Conservation (phyloP, 106 monocot genomes). For the Phalaenopsis equestris region DNA sequence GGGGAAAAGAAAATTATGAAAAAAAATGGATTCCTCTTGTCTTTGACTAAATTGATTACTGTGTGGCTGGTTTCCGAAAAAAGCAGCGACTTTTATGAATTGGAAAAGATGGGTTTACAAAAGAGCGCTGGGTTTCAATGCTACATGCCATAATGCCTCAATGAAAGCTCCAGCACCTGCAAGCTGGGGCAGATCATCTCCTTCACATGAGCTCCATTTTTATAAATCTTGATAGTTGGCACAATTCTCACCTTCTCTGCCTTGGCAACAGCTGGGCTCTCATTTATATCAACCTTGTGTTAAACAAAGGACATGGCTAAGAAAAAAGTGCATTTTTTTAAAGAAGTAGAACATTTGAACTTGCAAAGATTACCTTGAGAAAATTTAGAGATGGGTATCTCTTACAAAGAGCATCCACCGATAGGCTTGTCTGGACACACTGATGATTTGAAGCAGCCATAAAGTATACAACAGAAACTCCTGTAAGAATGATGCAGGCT, state of each 20-base stretch:
- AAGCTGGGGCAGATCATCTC: slow-evolving; percentile 65
- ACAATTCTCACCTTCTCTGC: slow-evolving; percentile 47
- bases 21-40: background rate
- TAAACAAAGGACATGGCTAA: background rate
- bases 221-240: slow-evolving; percentile 68
- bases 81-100: background rate
- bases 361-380: slow-evolving; percentile 55
- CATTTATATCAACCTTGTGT: slow-evolving; percentile 20
- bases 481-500: slow-evolving; percentile 18
- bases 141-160: slow-evolving; percentile 40
- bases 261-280: slow-evolving; percentile 27
- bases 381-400: slow-evolving; percentile 78
- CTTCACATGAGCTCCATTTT: slow-evolving; percentile 37
- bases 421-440: slow-evolving; percentile 52
- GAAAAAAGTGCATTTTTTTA: background rate
- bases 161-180: slow-evolving; percentile 37
- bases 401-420: slow-evolving; percentile 51
- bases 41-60: slow-evolving; percentile 3
- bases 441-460: slow-evolving; percentile 38
- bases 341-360: background rate
- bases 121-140: background rate
- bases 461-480: slow-evolving; percentile 73
- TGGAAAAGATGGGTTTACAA: background rate
- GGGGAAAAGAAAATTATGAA: background rate
- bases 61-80: background rate